These are phyloP conservation scores for Obba rivulosa DNA, from an alignment of 768 basidiomycete species.

Conservation along the genomic window DNA sequence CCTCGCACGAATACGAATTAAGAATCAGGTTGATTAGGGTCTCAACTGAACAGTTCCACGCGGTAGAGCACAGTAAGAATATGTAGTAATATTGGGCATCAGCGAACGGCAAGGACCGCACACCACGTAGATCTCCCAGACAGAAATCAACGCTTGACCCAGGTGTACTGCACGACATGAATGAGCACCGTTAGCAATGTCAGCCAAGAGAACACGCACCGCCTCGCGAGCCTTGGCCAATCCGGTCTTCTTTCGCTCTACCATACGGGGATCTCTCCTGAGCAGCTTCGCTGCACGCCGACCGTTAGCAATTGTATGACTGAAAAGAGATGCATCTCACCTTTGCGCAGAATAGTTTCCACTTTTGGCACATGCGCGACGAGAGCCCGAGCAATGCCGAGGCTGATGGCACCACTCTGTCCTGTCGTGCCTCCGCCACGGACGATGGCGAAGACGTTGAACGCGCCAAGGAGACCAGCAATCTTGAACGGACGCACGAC, in stretches of 20 bases:
- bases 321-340: slow-evolving; percentile 40
- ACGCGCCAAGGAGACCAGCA: slow-evolving; percentile 79
- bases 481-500: slow-evolving; percentile 81
- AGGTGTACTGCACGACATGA: slow-evolving; percentile 57
- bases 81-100: no score
- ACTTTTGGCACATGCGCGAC: slow-evolving; percentile 66
- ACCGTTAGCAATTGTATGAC: no score
- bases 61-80: no score
- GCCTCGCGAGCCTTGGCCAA: slow-evolving; percentile 87
- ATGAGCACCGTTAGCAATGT: slow-evolving; percentile 7
- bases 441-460: slow-evolving; percentile 57
- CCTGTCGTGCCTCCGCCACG: slow-evolving; percentile 89
- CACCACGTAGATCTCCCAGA: no score
- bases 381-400: slow-evolving; percentile 72
- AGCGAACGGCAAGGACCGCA: no score
- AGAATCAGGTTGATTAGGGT: no score
- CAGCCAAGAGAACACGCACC: slow-evolving; percentile 43
- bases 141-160: slow-evolving; percentile 84
- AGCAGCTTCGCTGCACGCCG: slow-evolving; percentile 75
- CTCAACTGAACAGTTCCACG: no score
- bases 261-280: slow-evolving; percentile 93
- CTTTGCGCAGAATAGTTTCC: slow-evolving; percentile 61
- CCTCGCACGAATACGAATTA: no score
- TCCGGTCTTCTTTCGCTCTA: slow-evolving; percentile 97
- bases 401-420: slow-evolving; percentile 82